These are phyloP conservation scores for Sporothrix mexicana DNA, from an alignment of 2,329 filamentous ascomycete species.

Conservation along the genomic window DNA sequence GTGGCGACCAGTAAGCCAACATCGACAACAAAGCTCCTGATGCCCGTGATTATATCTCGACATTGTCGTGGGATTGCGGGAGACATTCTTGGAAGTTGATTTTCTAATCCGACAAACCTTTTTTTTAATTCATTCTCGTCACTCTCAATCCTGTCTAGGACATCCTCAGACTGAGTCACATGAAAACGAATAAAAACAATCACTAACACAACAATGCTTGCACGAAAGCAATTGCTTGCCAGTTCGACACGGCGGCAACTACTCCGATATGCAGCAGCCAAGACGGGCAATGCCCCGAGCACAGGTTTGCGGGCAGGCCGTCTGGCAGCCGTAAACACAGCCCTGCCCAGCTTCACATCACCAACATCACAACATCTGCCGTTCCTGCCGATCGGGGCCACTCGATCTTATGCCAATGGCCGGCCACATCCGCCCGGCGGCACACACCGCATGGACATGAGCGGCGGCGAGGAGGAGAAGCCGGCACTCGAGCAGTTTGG, in stretches of 20 bases:
- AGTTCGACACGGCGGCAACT: slow-evolving; percentile 38
- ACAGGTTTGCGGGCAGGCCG: background rate
- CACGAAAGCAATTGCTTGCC: slow-evolving; percentile 48
- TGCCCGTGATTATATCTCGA: slow-evolving; percentile 7
- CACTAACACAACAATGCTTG: slow-evolving; percentile 45
- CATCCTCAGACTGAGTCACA: slow-evolving; percentile 19
- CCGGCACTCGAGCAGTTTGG: slow-evolving; percentile 89
- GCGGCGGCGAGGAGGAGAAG: slow-evolving; percentile 75
- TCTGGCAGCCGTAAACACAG: background rate
- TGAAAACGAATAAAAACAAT: background rate
- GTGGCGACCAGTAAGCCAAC: slow-evolving; percentile 16
- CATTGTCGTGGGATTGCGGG: background rate
- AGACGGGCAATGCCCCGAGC: background rate
- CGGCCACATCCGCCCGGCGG: slow-evolving; percentile 87
- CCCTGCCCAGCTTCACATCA: background rate
- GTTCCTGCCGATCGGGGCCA: slow-evolving; percentile 48
- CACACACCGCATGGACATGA: slow-evolving; percentile 91
- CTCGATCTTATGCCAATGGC: slow-evolving; percentile 69
- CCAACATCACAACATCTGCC: slow-evolving; percentile 20
- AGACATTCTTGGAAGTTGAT: background rate
- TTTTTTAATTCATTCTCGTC: background rate
- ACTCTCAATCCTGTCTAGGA: background rate
- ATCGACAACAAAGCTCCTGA: slow-evolving; percentile 16
- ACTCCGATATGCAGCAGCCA: slow-evolving; percentile 32
- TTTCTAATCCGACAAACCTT: background rate